Conservation (phyloP, 2,329 filamentous ascomycete genomes). For the Beauveria australis region DNA sequence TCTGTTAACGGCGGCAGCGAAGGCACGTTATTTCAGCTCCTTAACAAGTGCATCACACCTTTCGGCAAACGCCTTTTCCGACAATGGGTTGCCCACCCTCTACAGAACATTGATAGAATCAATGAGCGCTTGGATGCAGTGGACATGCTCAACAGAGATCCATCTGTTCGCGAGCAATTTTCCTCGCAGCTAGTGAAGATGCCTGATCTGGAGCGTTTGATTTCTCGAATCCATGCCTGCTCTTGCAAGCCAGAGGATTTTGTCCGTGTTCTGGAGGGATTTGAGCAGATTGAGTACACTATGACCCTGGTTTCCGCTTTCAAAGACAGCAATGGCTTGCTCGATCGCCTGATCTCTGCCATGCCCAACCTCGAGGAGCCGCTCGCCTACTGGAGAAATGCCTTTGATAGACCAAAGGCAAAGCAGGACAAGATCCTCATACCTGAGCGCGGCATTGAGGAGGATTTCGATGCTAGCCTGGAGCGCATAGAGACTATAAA, state of each 20-base stretch:
- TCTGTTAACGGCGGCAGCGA: slow-evolving; percentile 77
- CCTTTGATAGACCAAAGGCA: slow-evolving; percentile 77
- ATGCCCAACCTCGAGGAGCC: slow-evolving; percentile 78
- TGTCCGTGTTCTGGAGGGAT: slow-evolving; percentile 85
- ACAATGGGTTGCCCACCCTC: slow-evolving; percentile 94
- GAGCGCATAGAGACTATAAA: slow-evolving; percentile 70
- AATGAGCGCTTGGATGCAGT: slow-evolving; percentile 92
- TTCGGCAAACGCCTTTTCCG: slow-evolving; percentile 95
- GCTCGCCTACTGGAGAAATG: slow-evolving; percentile 79
- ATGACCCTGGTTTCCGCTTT: slow-evolving; percentile 70
- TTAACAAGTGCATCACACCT: slow-evolving; percentile 91
- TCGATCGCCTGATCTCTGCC: slow-evolving; percentile 70
- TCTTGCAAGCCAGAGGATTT: slow-evolving; percentile 90
- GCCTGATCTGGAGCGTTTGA: slow-evolving; percentile 87
- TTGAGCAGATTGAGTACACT: slow-evolving; percentile 95
- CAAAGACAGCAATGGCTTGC: slow-evolving; percentile 69
- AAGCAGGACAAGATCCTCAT: slow-evolving; percentile 74
- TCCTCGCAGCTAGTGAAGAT: slow-evolving; percentile 81
- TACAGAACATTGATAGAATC: slow-evolving; percentile 79
- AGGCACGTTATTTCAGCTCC: slow-evolving; percentile 80
- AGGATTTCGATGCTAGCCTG: slow-evolving; percentile 82
- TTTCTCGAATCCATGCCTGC: slow-evolving; percentile 88
- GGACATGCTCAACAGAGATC: slow-evolving; percentile 81
- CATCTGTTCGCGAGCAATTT: slow-evolving; percentile 75
- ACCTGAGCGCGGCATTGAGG: slow-evolving; percentile 78